phyloP scores from a whole-genome alignment of 176 grass and related monocot genomes.

The Alloteropsis semialata region DNA sequence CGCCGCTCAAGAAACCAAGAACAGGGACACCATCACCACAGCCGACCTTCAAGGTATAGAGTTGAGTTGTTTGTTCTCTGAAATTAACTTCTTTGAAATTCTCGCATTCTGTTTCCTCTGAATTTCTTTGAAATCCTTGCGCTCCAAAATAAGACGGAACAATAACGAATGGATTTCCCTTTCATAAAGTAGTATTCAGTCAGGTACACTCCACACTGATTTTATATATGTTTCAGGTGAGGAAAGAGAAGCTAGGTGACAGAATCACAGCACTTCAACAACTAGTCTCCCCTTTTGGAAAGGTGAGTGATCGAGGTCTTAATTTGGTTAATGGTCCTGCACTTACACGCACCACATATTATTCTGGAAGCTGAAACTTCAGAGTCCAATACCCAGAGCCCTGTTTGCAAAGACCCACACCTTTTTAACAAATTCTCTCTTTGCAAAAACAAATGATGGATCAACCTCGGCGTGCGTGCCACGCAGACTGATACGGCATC shows the following conservation, averaged over 20 bases:
- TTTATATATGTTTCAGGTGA: conserved; percentile 59
- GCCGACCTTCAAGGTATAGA: conserved; percentile 80
- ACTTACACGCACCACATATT: conserved; percentile 7
- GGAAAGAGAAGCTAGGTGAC: conserved; percentile 99
- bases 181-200: neutral
- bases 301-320: conserved; percentile 46
- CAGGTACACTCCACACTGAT: neutral
- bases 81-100: neutral
- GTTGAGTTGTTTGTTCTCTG: neutral
- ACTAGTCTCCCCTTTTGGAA: conserved; percentile 99
- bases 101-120: neutral
- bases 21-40: conserved; percentile 56
- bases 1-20: conserved; percentile 67
- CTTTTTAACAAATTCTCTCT: neutral
- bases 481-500: conserved; percentile 95
- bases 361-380: conserved; percentile 24
- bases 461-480: conserved; percentile 23
- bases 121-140: neutral
- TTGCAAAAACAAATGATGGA: conserved; percentile 13
- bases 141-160: neutral
- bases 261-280: conserved; percentile 96
- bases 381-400: neutral
- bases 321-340: conserved; percentile 38
- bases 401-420: neutral
- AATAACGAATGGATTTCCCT: neutral